phyloP scores from a whole-genome alignment of 176 grass and related monocot genomes.

The Avena sativa region DNA sequence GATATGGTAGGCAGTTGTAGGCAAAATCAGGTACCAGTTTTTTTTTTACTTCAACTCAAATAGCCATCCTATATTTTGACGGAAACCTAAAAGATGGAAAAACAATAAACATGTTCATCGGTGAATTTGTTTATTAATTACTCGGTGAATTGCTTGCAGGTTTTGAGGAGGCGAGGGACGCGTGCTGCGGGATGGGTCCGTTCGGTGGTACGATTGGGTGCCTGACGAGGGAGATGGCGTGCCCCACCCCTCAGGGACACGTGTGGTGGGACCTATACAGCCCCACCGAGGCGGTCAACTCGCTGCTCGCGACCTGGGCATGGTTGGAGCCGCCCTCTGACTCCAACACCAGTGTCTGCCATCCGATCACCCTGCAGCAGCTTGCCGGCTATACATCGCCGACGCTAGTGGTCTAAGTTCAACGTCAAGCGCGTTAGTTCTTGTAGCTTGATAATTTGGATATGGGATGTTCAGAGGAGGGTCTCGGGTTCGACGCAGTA shows the following conservation, averaged over 20 bases:
- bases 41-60: too few relatives aligned
- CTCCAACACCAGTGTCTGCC: conserved; percentile 17
- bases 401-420: not conserved
- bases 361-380: not conserved
- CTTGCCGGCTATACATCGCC: conserved; percentile 13
- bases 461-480: not conserved
- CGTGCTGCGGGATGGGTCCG: conserved; percentile 49
- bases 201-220: conserved; percentile 46
- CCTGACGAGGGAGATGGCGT: conserved; percentile 50
- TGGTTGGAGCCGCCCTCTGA: conserved; percentile 33
- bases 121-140: too few relatives aligned
- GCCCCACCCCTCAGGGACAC: conserved; percentile 37
- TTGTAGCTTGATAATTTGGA: not conserved
- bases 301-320: conserved; percentile 39
- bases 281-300: conserved; percentile 28
- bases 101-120: too few relatives aligned
- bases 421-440: not conserved
- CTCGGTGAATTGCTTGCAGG: conserved; percentile 20
- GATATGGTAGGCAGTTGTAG: not conserved
- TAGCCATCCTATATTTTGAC: too few relatives aligned
- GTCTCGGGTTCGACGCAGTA: not conserved
- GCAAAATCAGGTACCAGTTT: not conserved
- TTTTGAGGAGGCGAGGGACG: conserved; percentile 49
- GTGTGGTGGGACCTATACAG: conserved; percentile 66
- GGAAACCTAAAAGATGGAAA: too few relatives aligned